Evolutionary conservation across 2,329 filamentous ascomycete species (phyloP), one percentile per base, ranked within the genome.

Genomic region (Xylaria sp.): DNA sequence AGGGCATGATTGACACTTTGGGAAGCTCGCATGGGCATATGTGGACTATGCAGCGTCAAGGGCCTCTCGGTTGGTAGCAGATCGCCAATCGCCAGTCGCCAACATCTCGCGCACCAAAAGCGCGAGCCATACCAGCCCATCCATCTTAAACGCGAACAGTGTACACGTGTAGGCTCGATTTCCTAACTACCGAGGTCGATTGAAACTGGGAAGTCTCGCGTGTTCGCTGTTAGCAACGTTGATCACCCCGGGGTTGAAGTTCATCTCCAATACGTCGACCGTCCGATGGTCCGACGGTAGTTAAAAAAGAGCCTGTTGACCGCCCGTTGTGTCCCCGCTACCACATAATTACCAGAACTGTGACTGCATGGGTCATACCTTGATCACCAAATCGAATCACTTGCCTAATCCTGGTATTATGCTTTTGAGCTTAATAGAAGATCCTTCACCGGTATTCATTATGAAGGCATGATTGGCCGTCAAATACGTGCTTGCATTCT

Each of bases 41-140:
- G 31, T 34, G n/a, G 46, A 39, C 25, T 52, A n/a, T 59, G 56
- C 37, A 46, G 37, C 56, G 23, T 2, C 51, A 50, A 55, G 63
- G 15, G 44, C 46, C n/a, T 48, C 28, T 18, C 12, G 39, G 28
- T 25, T 56, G 25, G 34, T 20, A 41, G 10, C 10, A 20, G 51
- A 50, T 61, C 64, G 12, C 28, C 44, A 37, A 5, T 37, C 23
- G 37, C 25, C n/a, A 25, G 23, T 25, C 23, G 23, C 23, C 3
- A 25, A 25, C 23, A 25, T 54, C 12, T 15, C 13, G 18, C 7
- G 25, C 25, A 12, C 31, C 13, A 34, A 34, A 31, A 34, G 25
- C 15, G 8, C 39, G 25, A 7, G 50, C 25, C 12, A 9, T n/a
- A 8, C 34, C 18, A 18, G 3, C 28, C 4, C 28, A 28, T 28